phyloP scores from a whole-genome alignment of 176 grass and related monocot species.

The Eleusine coracana region DNA sequence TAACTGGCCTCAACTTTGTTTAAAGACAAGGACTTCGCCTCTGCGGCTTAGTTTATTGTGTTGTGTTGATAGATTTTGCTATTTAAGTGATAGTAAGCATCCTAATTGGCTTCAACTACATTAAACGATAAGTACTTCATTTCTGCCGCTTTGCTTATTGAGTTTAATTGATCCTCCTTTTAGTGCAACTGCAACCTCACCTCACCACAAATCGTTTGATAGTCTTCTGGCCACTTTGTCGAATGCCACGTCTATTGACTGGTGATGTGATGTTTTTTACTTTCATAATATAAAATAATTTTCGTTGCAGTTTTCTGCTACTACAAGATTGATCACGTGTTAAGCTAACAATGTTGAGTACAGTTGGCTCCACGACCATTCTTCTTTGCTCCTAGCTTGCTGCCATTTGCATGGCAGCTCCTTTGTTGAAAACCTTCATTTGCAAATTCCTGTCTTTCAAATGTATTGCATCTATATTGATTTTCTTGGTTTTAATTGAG shows the following conservation, averaged over 20 bases:
- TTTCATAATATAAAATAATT: background rate
- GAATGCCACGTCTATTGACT: background rate
- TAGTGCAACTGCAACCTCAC: background rate
- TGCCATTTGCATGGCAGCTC: background rate
- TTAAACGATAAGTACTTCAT: background rate
- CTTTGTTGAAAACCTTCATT: background rate
- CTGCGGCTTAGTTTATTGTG: background rate
- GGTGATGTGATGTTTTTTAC: background rate
- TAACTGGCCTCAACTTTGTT: background rate
- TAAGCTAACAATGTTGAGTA: background rate
- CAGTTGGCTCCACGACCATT: background rate
- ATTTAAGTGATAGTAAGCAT: background rate
- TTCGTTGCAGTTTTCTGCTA: background rate
- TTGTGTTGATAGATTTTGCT: background rate
- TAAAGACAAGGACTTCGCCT: background rate
- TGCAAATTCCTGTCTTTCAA: background rate
- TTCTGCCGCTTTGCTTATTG: background rate
- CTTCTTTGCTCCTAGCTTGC: background rate
- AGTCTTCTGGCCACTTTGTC: background rate
- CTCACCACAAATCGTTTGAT: background rate
- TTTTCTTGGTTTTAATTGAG: background rate
- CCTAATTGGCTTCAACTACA: background rate
- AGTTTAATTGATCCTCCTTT: background rate
- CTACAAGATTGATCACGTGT: background rate
- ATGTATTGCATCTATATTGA: background rate